Evolutionary conservation across 139 green algal species (phyloP).

Genomic region (Eudorina sp.): DNA sequence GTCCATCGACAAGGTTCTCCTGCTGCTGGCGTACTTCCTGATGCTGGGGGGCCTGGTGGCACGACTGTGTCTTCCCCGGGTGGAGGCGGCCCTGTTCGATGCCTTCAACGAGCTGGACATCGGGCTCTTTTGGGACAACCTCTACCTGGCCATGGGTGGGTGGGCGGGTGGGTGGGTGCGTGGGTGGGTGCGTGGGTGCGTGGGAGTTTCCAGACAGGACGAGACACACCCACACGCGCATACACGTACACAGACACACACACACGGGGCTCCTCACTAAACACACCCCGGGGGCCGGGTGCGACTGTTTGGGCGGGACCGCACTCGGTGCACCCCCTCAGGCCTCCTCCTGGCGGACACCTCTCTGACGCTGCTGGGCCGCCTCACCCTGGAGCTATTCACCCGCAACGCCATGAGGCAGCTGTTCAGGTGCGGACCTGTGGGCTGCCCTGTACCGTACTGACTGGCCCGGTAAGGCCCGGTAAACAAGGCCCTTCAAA

Average conservation of each 20-base stretch:
- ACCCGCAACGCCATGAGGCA: slow-evolving; percentile 39
- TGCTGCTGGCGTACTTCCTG: slow-evolving; percentile 39
- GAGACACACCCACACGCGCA: no score
- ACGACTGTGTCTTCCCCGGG: slow-evolving; percentile 50
- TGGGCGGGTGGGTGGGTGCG: no score
- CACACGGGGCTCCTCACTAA: no score
- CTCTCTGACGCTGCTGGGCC: not conserved
- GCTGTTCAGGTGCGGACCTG: slow-evolving; percentile 51
- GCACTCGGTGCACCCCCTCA: no score
- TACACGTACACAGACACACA: no score
- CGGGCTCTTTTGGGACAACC: slow-evolving; percentile 17
- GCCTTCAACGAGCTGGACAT: slow-evolving; percentile 54
- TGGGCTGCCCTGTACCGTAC: no score
- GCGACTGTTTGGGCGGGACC: no score
- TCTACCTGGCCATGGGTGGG: slow-evolving; percentile 41
- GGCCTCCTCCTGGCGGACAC: not conserved
- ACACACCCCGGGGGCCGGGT: no score
- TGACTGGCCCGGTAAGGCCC: no score
- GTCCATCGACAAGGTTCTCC: slow-evolving; percentile 32
- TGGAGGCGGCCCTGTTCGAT: slow-evolving; percentile 55
- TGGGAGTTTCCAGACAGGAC: no score
- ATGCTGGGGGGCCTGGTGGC: slow-evolving; percentile 40
- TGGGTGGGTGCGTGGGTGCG: no score
- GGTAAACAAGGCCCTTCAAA: no score
- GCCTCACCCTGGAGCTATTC: slow-evolving; percentile 47